Evolutionary conservation across 208 protist species (phyloP).

Genomic region (Leptomonas seymouri): DNA sequence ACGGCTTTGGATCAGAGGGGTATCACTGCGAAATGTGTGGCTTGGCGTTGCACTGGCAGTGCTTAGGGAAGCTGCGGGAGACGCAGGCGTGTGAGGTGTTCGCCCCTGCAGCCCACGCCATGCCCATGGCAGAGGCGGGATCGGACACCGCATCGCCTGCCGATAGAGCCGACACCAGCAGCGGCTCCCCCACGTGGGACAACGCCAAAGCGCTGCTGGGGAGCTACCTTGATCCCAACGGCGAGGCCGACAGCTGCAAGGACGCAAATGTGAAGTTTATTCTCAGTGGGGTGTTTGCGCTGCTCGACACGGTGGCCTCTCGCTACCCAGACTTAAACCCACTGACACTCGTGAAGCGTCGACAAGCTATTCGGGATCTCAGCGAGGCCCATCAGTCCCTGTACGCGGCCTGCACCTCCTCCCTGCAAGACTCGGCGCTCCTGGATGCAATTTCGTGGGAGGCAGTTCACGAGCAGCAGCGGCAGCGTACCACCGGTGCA

Average conservation of each 20-base stretch:
- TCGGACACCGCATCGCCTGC: not conserved
- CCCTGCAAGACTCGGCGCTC: constrained; percentile 28
- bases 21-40: constrained; percentile 47
- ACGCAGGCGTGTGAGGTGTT: constrained; percentile 26
- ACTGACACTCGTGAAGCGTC: constrained; percentile 30
- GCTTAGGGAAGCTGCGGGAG: constrained; percentile 29
- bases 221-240: constrained; percentile 22
- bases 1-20: constrained; percentile 48
- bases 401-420: constrained; percentile 32
- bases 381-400: constrained; percentile 32
- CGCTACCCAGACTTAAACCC: constrained; percentile 40
- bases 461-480: not conserved
- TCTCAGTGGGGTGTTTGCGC: constrained; percentile 36
- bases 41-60: constrained; percentile 45
- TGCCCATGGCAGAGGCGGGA: not conserved
- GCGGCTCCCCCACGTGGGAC: constrained; percentile 21
- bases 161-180: constrained; percentile 2
- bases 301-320: constrained; percentile 37
- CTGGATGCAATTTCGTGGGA: constrained; percentile 26
- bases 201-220: constrained; percentile 11
- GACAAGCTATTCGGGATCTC: constrained; percentile 27
- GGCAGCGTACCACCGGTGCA: not conserved
- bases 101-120: constrained; percentile 16
- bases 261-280: constrained; percentile 41
- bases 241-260: constrained; percentile 8